phyloP scores from a whole-genome alignment of 192 early-diverging fungal genomes.

The Geosiphon pyriformis region DNA sequence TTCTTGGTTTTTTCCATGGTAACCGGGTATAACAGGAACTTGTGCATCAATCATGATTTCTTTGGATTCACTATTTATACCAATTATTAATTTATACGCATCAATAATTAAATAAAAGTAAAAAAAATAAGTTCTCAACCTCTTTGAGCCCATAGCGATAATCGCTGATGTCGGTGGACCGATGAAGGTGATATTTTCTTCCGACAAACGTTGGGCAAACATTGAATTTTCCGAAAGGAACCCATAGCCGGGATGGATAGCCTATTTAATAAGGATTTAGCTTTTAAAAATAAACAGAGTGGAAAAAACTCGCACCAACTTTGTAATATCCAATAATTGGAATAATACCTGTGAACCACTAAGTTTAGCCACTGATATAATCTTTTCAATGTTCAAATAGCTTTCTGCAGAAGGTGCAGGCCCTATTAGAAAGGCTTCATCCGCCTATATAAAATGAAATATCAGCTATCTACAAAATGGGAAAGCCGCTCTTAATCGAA shows the following conservation, averaged over 20 bases:
- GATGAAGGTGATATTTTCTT: conserved; percentile 74
- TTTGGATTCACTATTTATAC: conserved; percentile 68
- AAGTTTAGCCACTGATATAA: conserved; percentile 69
- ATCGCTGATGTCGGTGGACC: conserved; percentile 87
- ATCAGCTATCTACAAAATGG: conserved; percentile 4
- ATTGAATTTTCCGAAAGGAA: conserved; percentile 90
- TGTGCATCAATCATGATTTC: conserved; percentile 84
- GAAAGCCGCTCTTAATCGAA: not conserved
- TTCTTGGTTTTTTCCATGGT: conserved; percentile 86
- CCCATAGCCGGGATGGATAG: conserved; percentile 96
- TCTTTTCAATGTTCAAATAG: conserved; percentile 77
- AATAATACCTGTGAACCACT: conserved; percentile 67
- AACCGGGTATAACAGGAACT: conserved; percentile 91
- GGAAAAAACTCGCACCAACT: not conserved
- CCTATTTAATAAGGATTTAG: conserved; percentile 39
- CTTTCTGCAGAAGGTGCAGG: conserved; percentile 72
- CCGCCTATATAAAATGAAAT: conserved; percentile 52
- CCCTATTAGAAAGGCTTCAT: conserved; percentile 91
- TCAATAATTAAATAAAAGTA: not conserved
- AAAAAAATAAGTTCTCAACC: conserved; percentile 26
- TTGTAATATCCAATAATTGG: not conserved
- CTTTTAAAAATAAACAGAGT: not conserved
- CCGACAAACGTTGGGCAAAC: conserved; percentile 73
- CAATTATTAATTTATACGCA: not conserved
- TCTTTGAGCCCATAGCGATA: conserved; percentile 89